Evolutionary conservation across 305 asterid genomes (phyloP), one percentile per base, ranked within the genome.

Genomic region (Euphrasia arctica): DNA sequence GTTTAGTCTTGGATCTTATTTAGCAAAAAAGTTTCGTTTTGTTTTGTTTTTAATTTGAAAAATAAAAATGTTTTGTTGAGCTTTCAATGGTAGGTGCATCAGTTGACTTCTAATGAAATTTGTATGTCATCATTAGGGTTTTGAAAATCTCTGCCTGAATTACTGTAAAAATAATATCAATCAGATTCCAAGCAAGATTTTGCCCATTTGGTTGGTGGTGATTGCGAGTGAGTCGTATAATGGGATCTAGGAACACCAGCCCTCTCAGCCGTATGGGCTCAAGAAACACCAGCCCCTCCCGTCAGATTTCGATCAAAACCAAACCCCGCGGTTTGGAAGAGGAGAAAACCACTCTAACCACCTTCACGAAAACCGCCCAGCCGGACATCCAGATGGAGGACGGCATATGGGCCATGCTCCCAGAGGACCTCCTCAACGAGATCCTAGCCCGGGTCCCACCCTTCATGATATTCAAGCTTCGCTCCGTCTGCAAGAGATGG

Each of bases 371-470:
- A 77, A 41, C 58, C 27, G 71, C 76, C 56, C 99, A 83, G 29
- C 97, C 95, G 0, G 99, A 90, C 76, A 75, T 93, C 43, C 97
- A 78, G 58, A 93, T 93, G 99, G 99, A 93, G 71, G 97, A 93
- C 71, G 88, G 75, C 59, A 85, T 93, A 66, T 93, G 99, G 99
- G 88, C 97, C 52, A 84, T 83, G 96, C 80, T 93, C 39, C 99
- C 99, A 0, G 99, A 93, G 66, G 99, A 93, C 82, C 72, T 93
- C 72, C 52, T 93, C 74, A 86, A 86, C 60, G 97, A 93, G 75
- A 93, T 93, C 50, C 77, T 93, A 61, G 99, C 96, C 54, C 88
- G 99, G 72, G 82, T 93, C 56, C 97, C 97, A 1, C 99, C 99
- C 0, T 93, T 93, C 74, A 88, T 86, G 86, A 88, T 93, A 52